Percentiles rank a stretch among this genome's conserved stretches.
These are phyloP conservation scores for Amphicarpaea edgeworthii DNA, from an alignment of 306 rosid species.

Conservation along the genomic window DNA sequence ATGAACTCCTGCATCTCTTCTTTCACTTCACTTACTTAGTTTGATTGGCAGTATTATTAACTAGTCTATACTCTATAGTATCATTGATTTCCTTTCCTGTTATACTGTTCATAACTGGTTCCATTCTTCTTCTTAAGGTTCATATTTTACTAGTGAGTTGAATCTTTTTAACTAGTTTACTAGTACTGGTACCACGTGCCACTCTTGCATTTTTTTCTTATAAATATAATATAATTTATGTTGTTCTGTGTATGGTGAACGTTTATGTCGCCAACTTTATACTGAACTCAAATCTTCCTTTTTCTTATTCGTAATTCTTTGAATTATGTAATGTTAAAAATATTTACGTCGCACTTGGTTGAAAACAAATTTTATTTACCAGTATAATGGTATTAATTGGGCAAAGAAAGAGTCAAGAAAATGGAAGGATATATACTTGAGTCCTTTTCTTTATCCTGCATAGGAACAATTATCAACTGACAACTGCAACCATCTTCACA, in stretches of 20 bases:
- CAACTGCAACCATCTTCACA: no score
- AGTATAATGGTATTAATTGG: no score
- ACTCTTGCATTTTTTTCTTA: no score
- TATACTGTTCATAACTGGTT: neutral
- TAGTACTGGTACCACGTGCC: no score
- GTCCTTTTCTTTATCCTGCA: neutral
- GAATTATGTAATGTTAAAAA: no score
- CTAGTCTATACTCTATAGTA: neutral
- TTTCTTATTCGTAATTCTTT: no score
- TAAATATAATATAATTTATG: no score
- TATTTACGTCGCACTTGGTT: neutral
- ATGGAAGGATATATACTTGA: neutral
- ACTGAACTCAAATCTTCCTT: no score
- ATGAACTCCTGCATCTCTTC: slow-evolving; percentile 33
- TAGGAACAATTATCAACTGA: no score
- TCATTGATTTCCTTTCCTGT: neutral
- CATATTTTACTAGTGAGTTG: slow-evolving; percentile 10
- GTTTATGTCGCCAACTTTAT: no score
- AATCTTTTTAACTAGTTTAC: neutral
- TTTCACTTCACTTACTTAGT: slow-evolving; percentile 29
- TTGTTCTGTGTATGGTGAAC: no score
- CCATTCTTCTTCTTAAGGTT: neutral
- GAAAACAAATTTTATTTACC: neutral
- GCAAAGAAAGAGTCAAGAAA: no score
- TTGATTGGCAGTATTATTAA: slow-evolving; percentile 9